Percentiles rank a stretch among this genome's conserved stretches.
These are phyloP conservation scores for Fraxinus sp. DNA, from an alignment of 305 asterid genomes.

Conservation along the genomic window DNA sequence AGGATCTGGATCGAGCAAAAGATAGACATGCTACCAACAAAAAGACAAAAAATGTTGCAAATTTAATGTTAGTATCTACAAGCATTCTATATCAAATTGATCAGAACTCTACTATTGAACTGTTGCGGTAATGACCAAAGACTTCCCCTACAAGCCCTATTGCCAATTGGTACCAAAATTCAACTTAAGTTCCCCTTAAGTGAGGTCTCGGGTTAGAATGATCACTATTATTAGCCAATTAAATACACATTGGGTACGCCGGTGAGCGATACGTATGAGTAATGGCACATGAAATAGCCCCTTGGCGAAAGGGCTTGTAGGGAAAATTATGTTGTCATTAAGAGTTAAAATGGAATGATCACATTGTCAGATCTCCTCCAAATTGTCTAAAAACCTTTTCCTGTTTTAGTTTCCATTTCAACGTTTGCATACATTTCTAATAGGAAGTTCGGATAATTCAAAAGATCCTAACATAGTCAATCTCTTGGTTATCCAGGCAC, in stretches of 20 bases:
- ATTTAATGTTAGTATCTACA: background rate
- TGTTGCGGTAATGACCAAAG: background rate
- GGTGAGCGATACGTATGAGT: background rate
- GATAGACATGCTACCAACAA: background rate
- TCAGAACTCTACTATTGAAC: background rate
- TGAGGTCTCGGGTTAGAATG: background rate
- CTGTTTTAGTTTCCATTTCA: background rate
- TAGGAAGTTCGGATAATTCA: background rate
- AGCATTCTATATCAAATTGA: background rate
- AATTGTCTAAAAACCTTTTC: background rate
- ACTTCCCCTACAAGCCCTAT: background rate
- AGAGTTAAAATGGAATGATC: background rate
- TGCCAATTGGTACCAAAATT: background rate
- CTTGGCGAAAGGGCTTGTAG: background rate
- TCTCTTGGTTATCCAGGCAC: background rate
- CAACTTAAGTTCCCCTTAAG: background rate
- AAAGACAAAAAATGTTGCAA: background rate
- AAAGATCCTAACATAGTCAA: background rate
- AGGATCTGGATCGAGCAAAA: background rate
- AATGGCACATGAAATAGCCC: background rate
- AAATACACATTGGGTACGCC: background rate
- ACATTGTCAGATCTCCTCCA: background rate
- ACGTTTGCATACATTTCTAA: background rate
- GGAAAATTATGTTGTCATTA: background rate
- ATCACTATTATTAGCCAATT: background rate